Base-by-base conservation (phyloP, 1,284 basidiomycete species). In the Ustilago trichophora region DNA sequence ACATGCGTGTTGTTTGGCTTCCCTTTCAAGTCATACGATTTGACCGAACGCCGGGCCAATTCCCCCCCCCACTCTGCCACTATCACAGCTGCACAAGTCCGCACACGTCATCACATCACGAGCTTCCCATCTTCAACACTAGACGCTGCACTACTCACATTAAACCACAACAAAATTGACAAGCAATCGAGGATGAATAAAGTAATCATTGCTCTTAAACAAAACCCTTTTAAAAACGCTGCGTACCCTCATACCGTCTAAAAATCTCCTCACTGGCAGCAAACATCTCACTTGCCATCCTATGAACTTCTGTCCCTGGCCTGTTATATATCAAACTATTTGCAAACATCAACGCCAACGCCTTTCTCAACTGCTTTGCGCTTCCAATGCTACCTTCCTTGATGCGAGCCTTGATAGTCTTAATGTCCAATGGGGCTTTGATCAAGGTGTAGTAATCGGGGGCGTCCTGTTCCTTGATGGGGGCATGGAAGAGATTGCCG, bases 381-480 rank as follows among this genome's bases (percentile, higher is more conserved):
- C 50, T 57, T 3, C 33, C 29, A 32, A 80, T 78, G 13, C 38
- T 27, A 7, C 77, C 77, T 29, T 78, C 77, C 46, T 78, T 78
- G 52, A 80, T 76, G 2, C 58, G 43, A 13, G 68, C 52, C 43
- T 73, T 74, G 62, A 80, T 80, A 26, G 72, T 67, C 38, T 78
- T 78, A 37, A 80, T 64, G 40, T 80, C 77, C 13, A 80, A 58
- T 24, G 77, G 76, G 22, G 74, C 63, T 34, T 65, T 64, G 47
- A 80, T 64, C 11, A 80, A 51, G 21, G 50, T 48, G 13, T 80
- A 78, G 59, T 80, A 80, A 59, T 78, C 72, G 0, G 77, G 77
- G 6, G 77, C 77, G 43, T 80, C 77, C 16, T 68, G 56, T 46
- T 77, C 76, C 59, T 77, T 80, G 68, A 79, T 77, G n/a, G 74